phyloP scores from a whole-genome alignment of 495 filamentous ascomycete genomes.

The Extremus antarcticus region DNA sequence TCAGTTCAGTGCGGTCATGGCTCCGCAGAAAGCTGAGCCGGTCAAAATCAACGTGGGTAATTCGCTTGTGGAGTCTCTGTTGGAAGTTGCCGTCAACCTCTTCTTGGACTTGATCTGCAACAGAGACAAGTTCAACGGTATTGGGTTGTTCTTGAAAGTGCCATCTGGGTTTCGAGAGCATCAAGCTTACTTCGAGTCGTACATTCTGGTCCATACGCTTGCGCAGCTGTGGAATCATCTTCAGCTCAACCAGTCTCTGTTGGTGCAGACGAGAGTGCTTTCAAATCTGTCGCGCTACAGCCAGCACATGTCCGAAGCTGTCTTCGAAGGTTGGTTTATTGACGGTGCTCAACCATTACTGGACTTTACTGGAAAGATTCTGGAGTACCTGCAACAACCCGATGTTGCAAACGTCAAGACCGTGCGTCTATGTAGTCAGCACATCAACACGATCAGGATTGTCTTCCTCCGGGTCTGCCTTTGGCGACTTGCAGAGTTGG shows the following conservation, averaged over 20 bases:
- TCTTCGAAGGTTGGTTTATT: conserved; percentile 93
- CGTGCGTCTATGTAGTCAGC: conserved; percentile 77
- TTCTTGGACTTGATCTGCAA: conserved; percentile 73
- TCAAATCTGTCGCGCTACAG: conserved; percentile 75
- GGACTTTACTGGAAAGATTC: conserved; percentile 73
- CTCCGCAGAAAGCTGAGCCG: conserved; percentile 42
- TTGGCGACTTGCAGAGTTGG: conserved; percentile 71
- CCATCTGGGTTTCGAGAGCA: conserved; percentile 88
- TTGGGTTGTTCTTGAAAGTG: conserved; percentile 78
- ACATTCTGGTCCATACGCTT: conserved; percentile 65
- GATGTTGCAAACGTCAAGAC: conserved; percentile 70
- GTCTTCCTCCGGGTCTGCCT: conserved; percentile 68
- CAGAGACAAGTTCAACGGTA: conserved; percentile 81
- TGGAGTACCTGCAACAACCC: conserved; percentile 82
- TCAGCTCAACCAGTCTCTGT: conserved; percentile 54
- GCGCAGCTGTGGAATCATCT: conserved; percentile 58
- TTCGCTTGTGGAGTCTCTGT: conserved; percentile 58
- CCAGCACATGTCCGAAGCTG: conserved; percentile 70
- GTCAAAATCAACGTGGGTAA: conserved; percentile 47
- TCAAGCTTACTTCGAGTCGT: conserved; percentile 89
- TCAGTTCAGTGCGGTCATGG: conserved; percentile 51
- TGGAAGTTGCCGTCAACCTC: conserved; percentile 64
- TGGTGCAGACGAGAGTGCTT: conserved; percentile 74
- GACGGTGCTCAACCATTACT: conserved; percentile 68
- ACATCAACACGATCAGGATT: conserved; percentile 58